A percentile compares a stretch with the other conserved stretches of the same genome.
phyloP scores from a whole-genome alignment of 2,329 filamentous ascomycete species.

The Herpotrichia juniperi region DNA sequence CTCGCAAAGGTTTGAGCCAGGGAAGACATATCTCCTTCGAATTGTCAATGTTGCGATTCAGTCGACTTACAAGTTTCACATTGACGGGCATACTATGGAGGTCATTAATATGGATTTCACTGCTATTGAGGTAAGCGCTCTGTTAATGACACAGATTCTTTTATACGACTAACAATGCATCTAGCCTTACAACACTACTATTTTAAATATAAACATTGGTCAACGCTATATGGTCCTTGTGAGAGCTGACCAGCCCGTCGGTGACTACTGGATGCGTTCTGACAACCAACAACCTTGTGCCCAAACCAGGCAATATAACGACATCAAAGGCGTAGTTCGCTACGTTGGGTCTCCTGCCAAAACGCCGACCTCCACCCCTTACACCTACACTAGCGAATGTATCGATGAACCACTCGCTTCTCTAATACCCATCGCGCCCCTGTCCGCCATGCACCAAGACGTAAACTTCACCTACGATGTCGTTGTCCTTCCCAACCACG shows the following conservation, averaged over 20 bases:
- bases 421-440: slow-evolving; percentile 38
- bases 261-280: slow-evolving; percentile 34
- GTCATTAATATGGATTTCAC: slow-evolving; percentile 49
- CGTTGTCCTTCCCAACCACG: slow-evolving; percentile 28
- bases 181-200: slow-evolving; percentile 42
- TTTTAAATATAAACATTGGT: slow-evolving; percentile 45
- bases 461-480: slow-evolving; percentile 36
- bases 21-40: slow-evolving; percentile 66
- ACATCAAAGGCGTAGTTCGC: slow-evolving; percentile 42
- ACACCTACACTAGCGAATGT: slow-evolving; percentile 40
- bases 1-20: slow-evolving; percentile 51
- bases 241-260: slow-evolving; percentile 20
- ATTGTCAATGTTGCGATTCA: slow-evolving; percentile 63
- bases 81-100: slow-evolving; percentile 48
- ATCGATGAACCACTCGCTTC: slow-evolving; percentile 40
- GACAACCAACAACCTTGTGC: slow-evolving; percentile 46
- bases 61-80: slow-evolving; percentile 51
- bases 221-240: slow-evolving; percentile 31
- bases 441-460: slow-evolving; percentile 27
- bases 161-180: neutral
- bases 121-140: slow-evolving; percentile 29
- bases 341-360: slow-evolving; percentile 27
- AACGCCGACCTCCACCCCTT: slow-evolving; percentile 36
- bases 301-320: slow-evolving; percentile 29
- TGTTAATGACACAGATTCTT: neutral